Conservation (phyloP, 768 basidiomycete species). For the Rhodocollybia butyracea region DNA sequence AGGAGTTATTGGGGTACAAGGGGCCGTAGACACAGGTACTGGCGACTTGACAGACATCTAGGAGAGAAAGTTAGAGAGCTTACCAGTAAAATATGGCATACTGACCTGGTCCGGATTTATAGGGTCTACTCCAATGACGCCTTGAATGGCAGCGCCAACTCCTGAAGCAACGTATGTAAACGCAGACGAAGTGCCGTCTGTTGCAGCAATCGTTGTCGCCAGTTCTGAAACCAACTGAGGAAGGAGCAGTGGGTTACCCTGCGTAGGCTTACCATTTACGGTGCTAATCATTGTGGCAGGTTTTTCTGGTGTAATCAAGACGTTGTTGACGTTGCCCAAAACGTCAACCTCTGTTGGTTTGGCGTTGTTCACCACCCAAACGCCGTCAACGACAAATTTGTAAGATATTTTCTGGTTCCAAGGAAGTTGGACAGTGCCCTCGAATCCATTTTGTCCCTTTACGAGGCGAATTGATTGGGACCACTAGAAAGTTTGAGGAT, state of each 20-base stretch:
- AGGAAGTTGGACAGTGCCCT: constrained; percentile 49
- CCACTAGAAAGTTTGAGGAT: constrained; percentile 44
- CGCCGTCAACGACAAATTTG: constrained; percentile 80
- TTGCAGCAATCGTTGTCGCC: constrained; percentile 32
- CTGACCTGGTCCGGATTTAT: constrained; percentile 32
- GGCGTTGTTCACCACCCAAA: constrained; percentile 53
- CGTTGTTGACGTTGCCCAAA: constrained; percentile 69
- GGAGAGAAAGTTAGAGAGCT: constrained; percentile 4
- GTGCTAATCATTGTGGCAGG: constrained; percentile 6
- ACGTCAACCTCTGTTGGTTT: constrained; percentile 60
- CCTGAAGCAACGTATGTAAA: constrained; percentile 37
- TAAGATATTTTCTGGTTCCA: constrained; percentile 63
- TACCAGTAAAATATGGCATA: constrained; percentile 2
- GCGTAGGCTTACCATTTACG: constrained; percentile 6
- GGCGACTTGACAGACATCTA: constrained; percentile 17
- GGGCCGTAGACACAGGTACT: constrained; percentile 7
- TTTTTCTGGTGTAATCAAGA: constrained; percentile 51
- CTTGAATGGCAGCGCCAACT: constrained; percentile 34
- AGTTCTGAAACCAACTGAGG: constrained; percentile 34
- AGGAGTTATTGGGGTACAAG: not conserved
- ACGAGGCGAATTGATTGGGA: constrained; percentile 51
- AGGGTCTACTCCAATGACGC: constrained; percentile 37
- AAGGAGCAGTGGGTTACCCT: constrained; percentile 15
- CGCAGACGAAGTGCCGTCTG: constrained; percentile 35
- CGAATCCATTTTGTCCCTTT: constrained; percentile 54